phyloP scores from a whole-genome alignment of 805 yeast genomes.

The Cyberlindnera subsufficiens region DNA sequence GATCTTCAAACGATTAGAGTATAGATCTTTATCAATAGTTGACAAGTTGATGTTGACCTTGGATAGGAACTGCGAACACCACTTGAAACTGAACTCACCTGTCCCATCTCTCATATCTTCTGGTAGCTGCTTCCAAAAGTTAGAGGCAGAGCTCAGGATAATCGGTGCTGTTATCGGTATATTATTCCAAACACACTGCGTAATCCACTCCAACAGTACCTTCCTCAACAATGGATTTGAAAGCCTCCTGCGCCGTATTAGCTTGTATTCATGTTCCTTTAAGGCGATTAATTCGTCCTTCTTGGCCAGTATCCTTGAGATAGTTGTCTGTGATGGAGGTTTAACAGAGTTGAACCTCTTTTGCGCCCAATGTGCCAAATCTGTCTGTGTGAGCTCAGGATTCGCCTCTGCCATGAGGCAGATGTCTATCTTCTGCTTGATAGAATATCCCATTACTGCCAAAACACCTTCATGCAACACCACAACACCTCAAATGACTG shows the following conservation, averaged over 20 bases:
- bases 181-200: conserved; percentile 61
- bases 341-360: conserved; percentile 42
- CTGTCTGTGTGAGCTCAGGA: conserved; percentile 63
- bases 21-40: conserved; percentile 38
- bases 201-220: conserved; percentile 65
- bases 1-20: conserved; percentile 40
- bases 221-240: conserved; percentile 51
- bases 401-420: conserved; percentile 64
- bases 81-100: conserved; percentile 59
- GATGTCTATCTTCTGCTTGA: conserved; percentile 59
- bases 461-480: not conserved
- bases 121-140: conserved; percentile 59
- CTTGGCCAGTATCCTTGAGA: conserved; percentile 52
- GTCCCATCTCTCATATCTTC: conserved; percentile 50
- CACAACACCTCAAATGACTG: no score
- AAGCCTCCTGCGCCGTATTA: conserved; percentile 39
- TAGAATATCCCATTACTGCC: conserved; percentile 46
- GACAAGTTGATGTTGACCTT: conserved; percentile 47
- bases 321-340: conserved; percentile 64
- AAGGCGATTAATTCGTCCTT: conserved; percentile 47
- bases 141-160: conserved; percentile 55
- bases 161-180: conserved; percentile 61
- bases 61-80: conserved; percentile 42
- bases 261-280: conserved; percentile 45
- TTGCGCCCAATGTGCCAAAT: conserved; percentile 61